Percentiles rank a stretch among this genome's conserved stretches.
phyloP scores from a whole-genome alignment of 2,329 filamentous ascomycete genomes.

The Microcyclosporella mali region DNA sequence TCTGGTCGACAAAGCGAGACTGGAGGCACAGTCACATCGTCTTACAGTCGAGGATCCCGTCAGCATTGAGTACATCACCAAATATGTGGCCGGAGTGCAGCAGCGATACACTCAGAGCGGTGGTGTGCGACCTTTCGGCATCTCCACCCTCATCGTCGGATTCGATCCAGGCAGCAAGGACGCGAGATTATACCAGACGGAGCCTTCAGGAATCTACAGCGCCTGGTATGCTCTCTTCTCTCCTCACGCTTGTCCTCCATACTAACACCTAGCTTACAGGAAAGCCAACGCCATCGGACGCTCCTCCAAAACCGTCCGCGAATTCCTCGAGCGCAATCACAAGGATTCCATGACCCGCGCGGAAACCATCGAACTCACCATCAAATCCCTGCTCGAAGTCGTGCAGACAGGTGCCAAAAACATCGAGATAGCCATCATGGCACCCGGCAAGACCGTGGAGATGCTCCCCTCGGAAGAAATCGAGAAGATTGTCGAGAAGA shows the following conservation, averaged over 20 bases:
- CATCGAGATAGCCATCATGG: constrained; percentile 98
- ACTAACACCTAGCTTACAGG: constrained; percentile 50
- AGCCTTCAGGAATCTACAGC: constrained; percentile 98
- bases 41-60: constrained; percentile 96
- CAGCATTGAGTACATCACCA: constrained; percentile 98
- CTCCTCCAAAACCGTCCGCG: constrained; percentile 96
- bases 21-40: constrained; percentile 96
- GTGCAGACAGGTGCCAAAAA: constrained; percentile 99
- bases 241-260: background rate
- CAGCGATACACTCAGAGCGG: constrained; percentile 98
- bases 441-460: constrained; percentile 82
- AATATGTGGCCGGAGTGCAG: constrained; percentile 96
- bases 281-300: constrained; percentile 98
- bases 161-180: constrained; percentile 90
- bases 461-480: constrained; percentile 95
- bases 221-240: constrained; percentile 64
- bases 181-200: constrained; percentile 91
- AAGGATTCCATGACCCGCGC: constrained; percentile 96
- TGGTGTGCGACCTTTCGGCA: constrained; percentile 96
- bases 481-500: constrained; percentile 95
- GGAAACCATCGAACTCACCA: constrained; percentile 90
- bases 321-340: constrained; percentile 98
- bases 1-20: constrained; percentile 91
- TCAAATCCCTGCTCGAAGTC: constrained; percentile 96
- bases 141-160: constrained; percentile 96